These are phyloP conservation scores for Crithidia sp. DNA, from an alignment of 208 protist species.

Conservation along the genomic window DNA sequence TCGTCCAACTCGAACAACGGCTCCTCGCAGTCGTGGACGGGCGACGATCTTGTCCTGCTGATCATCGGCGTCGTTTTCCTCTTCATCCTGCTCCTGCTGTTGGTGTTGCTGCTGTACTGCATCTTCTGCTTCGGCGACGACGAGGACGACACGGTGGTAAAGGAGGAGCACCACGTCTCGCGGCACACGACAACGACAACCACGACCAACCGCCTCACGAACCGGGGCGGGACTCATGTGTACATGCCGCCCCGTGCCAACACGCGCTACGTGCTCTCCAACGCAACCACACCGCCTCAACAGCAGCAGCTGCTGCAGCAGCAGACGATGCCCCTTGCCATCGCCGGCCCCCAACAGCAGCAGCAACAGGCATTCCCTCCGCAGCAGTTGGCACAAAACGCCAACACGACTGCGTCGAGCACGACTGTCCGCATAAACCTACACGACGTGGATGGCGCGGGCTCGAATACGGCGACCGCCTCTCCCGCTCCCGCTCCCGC, in stretches of 20 bases:
- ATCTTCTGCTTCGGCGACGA: conserved; percentile 43
- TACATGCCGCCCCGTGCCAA: conserved; percentile 80
- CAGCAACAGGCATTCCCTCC: conserved; percentile 10
- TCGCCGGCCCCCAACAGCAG: conserved; percentile 1
- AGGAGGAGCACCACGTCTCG: conserved; percentile 15
- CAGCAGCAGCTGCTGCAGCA: no score
- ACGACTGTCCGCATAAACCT: conserved; percentile 53
- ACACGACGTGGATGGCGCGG: conserved; percentile 25
- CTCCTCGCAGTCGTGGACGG: conserved; percentile 43
- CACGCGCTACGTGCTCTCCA: conserved; percentile 69
- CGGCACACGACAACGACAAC: conserved; percentile 19
- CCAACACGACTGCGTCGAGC: not conserved
- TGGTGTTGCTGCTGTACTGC: conserved; percentile 70
- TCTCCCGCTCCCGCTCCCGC: not conserved
- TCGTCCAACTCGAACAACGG: not conserved
- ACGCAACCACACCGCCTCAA: not conserved
- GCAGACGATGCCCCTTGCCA: conserved; percentile 7
- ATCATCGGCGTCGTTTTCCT: conserved; percentile 82
- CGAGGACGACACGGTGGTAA: conserved; percentile 8
- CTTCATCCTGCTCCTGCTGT: conserved; percentile 70
- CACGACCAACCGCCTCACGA: conserved; percentile 8
- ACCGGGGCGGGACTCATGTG: conserved; percentile 14
- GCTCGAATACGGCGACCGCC: no score
- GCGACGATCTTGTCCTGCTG: conserved; percentile 62
- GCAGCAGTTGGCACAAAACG: conserved; percentile 9